Evolutionary conservation across 139 green algal species (phyloP).

Genomic region (Chlamydomonas sp.): DNA sequence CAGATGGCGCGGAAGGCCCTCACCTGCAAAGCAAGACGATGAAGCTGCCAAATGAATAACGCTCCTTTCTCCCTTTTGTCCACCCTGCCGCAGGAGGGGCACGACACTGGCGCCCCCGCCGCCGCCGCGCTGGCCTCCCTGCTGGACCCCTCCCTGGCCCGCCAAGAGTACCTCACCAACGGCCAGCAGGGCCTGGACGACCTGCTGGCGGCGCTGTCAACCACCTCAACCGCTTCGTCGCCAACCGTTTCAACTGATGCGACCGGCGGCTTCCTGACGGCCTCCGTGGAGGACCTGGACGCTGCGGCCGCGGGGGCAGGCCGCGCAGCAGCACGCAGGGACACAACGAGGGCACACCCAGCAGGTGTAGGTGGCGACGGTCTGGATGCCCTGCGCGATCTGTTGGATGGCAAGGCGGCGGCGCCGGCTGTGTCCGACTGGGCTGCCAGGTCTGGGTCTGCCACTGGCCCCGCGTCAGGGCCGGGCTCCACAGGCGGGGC

Average conservation of each 20-base stretch:
- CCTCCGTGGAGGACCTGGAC: no score
- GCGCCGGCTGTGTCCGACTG: not conserved
- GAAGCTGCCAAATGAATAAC: not conserved
- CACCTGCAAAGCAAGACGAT: no score
- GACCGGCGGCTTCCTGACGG: no score
- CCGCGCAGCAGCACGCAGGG: not conserved
- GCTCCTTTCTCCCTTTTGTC: not conserved
- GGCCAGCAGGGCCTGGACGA: slow-evolving; percentile 82
- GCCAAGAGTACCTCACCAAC: slow-evolving; percentile 73
- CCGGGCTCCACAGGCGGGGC: not conserved
- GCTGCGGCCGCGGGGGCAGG: no score
- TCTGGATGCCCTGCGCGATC: slow-evolving; percentile 36
- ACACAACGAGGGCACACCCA: not conserved
- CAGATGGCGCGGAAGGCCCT: no score
- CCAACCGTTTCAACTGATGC: no score
- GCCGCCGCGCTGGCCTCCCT: slow-evolving; percentile 18
- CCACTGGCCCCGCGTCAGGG: not conserved
- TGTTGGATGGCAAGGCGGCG: slow-evolving; percentile 17
- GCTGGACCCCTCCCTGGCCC: slow-evolving; percentile 61
- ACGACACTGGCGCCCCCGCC: slow-evolving; percentile 2
- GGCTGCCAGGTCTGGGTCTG: not conserved
- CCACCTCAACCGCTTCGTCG: no score
- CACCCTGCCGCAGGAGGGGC: not conserved
- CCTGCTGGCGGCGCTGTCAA: slow-evolving; percentile 53
- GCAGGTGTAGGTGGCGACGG: not conserved